These are phyloP conservation scores for Elaeis guineensis DNA, from an alignment of 176 grass and related monocot genomes.

Conservation along the genomic window DNA sequence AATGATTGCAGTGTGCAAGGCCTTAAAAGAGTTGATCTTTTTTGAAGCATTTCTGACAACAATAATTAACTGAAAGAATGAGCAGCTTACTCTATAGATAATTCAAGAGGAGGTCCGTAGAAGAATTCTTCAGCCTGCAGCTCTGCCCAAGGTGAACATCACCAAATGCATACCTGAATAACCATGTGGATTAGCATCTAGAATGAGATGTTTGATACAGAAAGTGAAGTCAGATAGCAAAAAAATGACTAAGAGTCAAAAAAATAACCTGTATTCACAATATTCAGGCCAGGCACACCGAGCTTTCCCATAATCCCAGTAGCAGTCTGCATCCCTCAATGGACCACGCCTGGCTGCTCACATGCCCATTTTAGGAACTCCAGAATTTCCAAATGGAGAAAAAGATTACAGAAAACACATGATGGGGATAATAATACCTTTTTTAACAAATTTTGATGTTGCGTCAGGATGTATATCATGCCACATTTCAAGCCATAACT, in stretches of 20 bases:
- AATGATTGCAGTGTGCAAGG: too few relatives aligned
- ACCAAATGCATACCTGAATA: conserved; percentile 64
- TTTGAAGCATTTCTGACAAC: too few relatives aligned
- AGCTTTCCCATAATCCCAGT: conserved; percentile 95
- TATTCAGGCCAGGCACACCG: conserved; percentile 83
- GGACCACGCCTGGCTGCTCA: conserved; percentile 65
- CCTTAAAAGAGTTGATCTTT: too few relatives aligned
- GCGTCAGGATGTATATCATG: conserved; percentile 78
- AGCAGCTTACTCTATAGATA: conserved; percentile 39
- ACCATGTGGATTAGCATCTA: conserved; percentile 9
- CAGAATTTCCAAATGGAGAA: not conserved
- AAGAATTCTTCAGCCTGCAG: conserved; percentile 72
- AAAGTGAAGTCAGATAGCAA: conserved; percentile 2
- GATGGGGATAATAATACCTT: conserved; percentile 41
- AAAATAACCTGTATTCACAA: conserved; percentile 89
- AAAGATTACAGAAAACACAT: conserved; percentile 6
- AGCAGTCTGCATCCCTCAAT: conserved; percentile 77
- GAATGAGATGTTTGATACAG: not conserved
- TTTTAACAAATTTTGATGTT: conserved; percentile 87
- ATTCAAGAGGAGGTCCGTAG: conserved; percentile 50
- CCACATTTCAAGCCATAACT: conserved; percentile 99
- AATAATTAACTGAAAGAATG: too few relatives aligned
- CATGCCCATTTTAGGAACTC: conserved; percentile 16
- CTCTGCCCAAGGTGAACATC: conserved; percentile 94
- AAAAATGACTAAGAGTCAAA: not conserved